Percentiles rank a stretch among this genome's conserved stretches.
phyloP scores from a whole-genome alignment of 2,329 filamentous ascomycete species.

The Aphanocladium album region DNA sequence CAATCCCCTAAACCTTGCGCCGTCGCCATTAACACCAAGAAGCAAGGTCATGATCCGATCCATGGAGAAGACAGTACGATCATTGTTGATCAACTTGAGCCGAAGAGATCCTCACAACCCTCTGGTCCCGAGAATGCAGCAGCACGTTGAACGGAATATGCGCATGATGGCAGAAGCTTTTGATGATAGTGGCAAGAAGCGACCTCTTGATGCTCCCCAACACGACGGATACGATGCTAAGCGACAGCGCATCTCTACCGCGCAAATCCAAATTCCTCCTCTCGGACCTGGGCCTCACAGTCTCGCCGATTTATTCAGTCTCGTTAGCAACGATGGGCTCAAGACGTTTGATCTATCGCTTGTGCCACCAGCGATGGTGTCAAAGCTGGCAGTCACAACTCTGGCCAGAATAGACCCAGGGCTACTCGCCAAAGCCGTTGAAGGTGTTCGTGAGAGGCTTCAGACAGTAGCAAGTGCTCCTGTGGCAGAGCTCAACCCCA shows the following conservation, averaged over 20 bases:
- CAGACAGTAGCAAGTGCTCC: slow-evolving; percentile 40
- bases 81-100: slow-evolving; percentile 75
- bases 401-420: slow-evolving; percentile 66
- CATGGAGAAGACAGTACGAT: slow-evolving; percentile 88
- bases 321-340: slow-evolving; percentile 68
- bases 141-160: slow-evolving; percentile 78
- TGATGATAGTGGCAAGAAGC: slow-evolving; percentile 74
- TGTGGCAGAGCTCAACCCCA: slow-evolving; percentile 47
- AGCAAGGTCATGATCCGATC: slow-evolving; percentile 80
- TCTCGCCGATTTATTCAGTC: slow-evolving; percentile 78
- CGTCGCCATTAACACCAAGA: slow-evolving; percentile 70
- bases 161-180: slow-evolving; percentile 73
- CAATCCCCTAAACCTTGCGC: slow-evolving; percentile 80
- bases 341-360: slow-evolving; percentile 78
- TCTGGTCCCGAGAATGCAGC: slow-evolving; percentile 71
- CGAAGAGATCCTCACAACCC: slow-evolving; percentile 83
- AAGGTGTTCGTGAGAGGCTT: slow-evolving; percentile 52
- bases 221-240: slow-evolving; percentile 76
- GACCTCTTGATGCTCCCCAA: slow-evolving; percentile 64
- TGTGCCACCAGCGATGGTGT: slow-evolving; percentile 68
- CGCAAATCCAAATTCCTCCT: slow-evolving; percentile 56
- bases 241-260: slow-evolving; percentile 60
- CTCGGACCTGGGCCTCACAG: slow-evolving; percentile 71
- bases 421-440: slow-evolving; percentile 67
- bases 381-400: slow-evolving; percentile 76